Evolutionary conservation across 495 filamentous ascomycete species (phyloP).

Genomic region (Penicillium tannophilum): DNA sequence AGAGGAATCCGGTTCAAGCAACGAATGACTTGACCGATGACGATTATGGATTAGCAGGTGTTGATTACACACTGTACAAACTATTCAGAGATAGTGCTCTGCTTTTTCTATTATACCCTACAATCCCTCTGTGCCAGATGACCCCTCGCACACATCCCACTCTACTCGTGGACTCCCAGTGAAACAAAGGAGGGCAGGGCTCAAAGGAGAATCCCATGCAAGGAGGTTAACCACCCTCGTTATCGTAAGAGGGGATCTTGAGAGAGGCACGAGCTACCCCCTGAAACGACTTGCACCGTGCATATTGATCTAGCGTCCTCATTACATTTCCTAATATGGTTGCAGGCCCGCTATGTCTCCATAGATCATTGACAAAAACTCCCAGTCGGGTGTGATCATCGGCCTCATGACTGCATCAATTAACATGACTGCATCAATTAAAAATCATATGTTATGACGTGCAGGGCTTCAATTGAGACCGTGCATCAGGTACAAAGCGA

Average conservation of each 20-base stretch:
- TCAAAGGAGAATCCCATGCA: constrained; percentile 14
- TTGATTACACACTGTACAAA: neutral
- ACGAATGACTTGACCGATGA: constrained; percentile 16
- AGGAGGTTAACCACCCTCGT: constrained; percentile 3
- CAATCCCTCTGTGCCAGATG: neutral
- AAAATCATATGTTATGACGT: neutral
- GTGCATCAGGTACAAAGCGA: constrained; percentile 5
- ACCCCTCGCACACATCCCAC: constrained; percentile 4
- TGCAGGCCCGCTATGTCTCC: constrained; percentile 10
- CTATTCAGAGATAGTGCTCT: neutral
- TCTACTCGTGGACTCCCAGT: constrained; percentile 19
- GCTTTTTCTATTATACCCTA: constrained; percentile 21
- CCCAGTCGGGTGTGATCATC: neutral
- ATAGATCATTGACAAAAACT: neutral
- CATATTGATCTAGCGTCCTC: neutral
- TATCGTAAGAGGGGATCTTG: neutral
- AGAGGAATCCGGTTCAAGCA: constrained; percentile 1
- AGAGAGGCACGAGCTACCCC: constrained; percentile 20
- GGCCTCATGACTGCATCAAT: neutral
- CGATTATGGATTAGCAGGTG: constrained; percentile 11
- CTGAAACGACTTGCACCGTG: constrained; percentile 17
- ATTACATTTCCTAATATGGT: constrained; percentile 27
- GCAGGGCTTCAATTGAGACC: neutral
- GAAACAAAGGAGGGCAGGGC: constrained; percentile 25
- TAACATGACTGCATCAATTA: neutral